A percentile compares a stretch with the other conserved stretches of the same genome.
These are phyloP conservation scores for Claviceps pazoutovae DNA, from an alignment of 2,329 filamentous ascomycete genomes.

Conservation along the genomic window DNA sequence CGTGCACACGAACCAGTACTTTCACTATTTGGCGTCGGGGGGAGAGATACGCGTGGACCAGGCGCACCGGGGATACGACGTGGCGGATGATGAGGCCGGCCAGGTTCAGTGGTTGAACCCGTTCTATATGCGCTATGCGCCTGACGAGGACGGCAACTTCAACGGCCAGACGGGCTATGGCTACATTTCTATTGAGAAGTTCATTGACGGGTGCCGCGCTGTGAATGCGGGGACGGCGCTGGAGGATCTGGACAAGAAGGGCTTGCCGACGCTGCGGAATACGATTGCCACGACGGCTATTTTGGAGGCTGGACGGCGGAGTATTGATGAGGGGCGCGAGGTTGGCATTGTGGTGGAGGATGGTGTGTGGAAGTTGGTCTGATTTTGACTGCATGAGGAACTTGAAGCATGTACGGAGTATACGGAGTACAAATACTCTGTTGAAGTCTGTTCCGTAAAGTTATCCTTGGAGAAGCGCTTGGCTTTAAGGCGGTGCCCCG, in stretches of 20 bases:
- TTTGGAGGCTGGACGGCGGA: constrained; percentile 70
- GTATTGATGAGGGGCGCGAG: constrained; percentile 68
- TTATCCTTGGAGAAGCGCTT: too few relatives aligned
- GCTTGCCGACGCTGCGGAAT: constrained; percentile 73
- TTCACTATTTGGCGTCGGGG: constrained; percentile 77
- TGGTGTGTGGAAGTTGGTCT: constrained; percentile 53
- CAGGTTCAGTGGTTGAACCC: constrained; percentile 81
- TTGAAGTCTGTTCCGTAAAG: too few relatives aligned
- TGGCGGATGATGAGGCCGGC: constrained; percentile 63
- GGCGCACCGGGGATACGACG: constrained; percentile 86
- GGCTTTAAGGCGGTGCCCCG: too few relatives aligned
- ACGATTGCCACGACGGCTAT: constrained; percentile 88
- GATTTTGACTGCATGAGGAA: too few relatives aligned
- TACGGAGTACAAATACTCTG: too few relatives aligned
- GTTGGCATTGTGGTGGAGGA: constrained; percentile 58
- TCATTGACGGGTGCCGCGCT: constrained; percentile 71
- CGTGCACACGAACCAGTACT: constrained; percentile 95
- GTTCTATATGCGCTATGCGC: constrained; percentile 90
- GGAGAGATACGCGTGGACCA: constrained; percentile 87
- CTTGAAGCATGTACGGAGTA: too few relatives aligned
- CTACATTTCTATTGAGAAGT: constrained; percentile 91
- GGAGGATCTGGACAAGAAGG: constrained; percentile 64
- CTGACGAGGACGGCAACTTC: constrained; percentile 91
- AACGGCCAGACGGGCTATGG: constrained; percentile 83
- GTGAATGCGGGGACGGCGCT: constrained; percentile 65